A percentile compares a stretch with the other conserved stretches of the same genome.
Evolutionary conservation across 1,284 basidiomycete species (phyloP).

Genomic region (Cryptococcus neoformans): DNA sequence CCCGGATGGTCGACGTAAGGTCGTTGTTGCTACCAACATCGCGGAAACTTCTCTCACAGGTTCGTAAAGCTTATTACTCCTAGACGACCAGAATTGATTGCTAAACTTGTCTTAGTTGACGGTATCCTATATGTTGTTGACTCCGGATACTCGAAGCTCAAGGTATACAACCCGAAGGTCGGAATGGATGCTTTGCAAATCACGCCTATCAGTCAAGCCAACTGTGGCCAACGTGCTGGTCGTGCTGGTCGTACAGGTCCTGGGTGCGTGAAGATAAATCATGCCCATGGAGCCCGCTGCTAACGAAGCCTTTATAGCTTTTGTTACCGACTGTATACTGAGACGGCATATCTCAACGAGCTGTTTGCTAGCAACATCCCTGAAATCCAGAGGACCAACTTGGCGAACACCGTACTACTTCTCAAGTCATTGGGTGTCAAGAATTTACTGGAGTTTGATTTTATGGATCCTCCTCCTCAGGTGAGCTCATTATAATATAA

Average conservation of each 20-base stretch:
- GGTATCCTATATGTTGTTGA: slow-evolving; percentile 98
- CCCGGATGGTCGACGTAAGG: slow-evolving; percentile 89
- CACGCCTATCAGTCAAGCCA: slow-evolving; percentile 97
- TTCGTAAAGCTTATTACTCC: slow-evolving; percentile 37
- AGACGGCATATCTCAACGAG: slow-evolving; percentile 94
- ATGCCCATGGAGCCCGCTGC: not conserved
- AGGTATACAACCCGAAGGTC: slow-evolving; percentile 98
- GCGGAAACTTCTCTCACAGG: slow-evolving; percentile 96
- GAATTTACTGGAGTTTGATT: slow-evolving; percentile 97
- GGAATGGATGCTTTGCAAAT: slow-evolving; percentile 99
- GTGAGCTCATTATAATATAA: slow-evolving; percentile 18
- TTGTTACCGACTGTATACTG: slow-evolving; percentile 96
- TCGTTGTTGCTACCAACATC: slow-evolving; percentile 98
- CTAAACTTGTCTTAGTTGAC: slow-evolving; percentile 62
- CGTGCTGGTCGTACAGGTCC: slow-evolving; percentile 94
- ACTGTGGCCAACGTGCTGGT: slow-evolving; percentile 92
- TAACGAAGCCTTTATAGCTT: slow-evolving; percentile 54
- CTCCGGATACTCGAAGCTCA: slow-evolving; percentile 93
- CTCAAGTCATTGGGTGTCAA: slow-evolving; percentile 93
- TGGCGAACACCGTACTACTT: slow-evolving; percentile 92
- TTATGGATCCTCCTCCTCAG: slow-evolving; percentile 89
- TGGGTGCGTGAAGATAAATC: slow-evolving; percentile 58
- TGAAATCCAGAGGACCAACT: slow-evolving; percentile 96
- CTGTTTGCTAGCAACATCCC: slow-evolving; percentile 96
- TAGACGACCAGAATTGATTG: not conserved